Percentiles rank a stretch among this genome's conserved stretches.
Conservation (phyloP, 176 grass and related monocot genomes). For the maize (Zea mays) region DNA sequence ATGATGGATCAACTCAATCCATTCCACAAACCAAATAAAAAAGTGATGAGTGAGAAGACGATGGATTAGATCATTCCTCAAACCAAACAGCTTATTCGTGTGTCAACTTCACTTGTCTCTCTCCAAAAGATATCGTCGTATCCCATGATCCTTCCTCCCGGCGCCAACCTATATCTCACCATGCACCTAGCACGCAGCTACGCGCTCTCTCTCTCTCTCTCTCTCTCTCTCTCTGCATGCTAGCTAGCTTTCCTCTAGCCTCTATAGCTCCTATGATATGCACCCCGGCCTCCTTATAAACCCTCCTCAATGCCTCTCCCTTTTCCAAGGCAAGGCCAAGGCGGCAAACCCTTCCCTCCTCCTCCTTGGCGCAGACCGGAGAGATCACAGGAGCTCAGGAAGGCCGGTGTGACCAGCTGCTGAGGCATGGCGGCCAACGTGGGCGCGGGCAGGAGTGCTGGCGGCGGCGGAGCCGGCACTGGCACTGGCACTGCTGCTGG, state of each 20-base stretch:
- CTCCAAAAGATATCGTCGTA: constrained; percentile 79
- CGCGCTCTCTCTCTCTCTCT: background rate
- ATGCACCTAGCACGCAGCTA: constrained; percentile 31
- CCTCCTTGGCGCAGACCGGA: background rate
- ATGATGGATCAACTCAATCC: too few species aligned
- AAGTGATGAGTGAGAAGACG: too few species aligned
- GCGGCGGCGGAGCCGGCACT: background rate
- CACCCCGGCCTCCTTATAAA: constrained; percentile 27
- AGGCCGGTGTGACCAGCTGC: background rate
- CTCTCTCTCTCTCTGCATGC: background rate
- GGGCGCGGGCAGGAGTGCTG: background rate
- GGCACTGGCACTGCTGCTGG: background rate
- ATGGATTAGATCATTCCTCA: too few species aligned
- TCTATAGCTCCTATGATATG: background rate
- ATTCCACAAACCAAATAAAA: too few species aligned
- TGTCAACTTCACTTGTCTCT: constrained; percentile 87
- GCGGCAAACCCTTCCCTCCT: background rate
- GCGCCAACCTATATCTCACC: constrained; percentile 40
- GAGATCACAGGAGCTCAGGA: background rate
- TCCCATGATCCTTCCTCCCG: constrained; percentile 72
- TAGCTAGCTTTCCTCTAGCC: background rate
- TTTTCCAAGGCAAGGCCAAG: background rate
- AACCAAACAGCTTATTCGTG: too few species aligned
- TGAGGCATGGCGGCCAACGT: background rate
- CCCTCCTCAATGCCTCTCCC: constrained; percentile 17